phyloP scores from a whole-genome alignment of 345 rosid genomes.

The Noccaea bulbosa region DNA sequence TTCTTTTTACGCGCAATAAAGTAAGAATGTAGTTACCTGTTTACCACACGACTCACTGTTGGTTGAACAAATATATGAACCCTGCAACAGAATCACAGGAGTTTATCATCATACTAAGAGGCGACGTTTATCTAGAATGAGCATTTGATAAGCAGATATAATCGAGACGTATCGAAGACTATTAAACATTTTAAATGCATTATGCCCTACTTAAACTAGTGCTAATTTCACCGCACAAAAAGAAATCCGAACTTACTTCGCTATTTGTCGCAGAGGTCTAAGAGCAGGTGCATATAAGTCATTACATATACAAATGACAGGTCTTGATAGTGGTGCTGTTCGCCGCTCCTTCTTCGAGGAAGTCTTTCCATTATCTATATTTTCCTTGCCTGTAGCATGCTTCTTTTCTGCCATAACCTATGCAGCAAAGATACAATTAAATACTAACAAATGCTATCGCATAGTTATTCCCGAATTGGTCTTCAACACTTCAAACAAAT shows the following conservation, averaged over 20 bases:
- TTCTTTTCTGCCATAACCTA: slow-evolving; percentile 83
- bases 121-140: slow-evolving; percentile 21
- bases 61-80: slow-evolving; percentile 93
- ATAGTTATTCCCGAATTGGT: slow-evolving; percentile 9
- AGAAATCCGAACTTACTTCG: slow-evolving; percentile 65
- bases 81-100: slow-evolving; percentile 55
- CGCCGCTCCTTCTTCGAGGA: slow-evolving; percentile 64
- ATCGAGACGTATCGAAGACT: background rate
- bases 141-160: slow-evolving; percentile 31
- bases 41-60: slow-evolving; percentile 81
- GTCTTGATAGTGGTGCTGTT: slow-evolving; percentile 71
- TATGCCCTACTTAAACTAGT: slow-evolving; percentile 2
- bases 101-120: slow-evolving; percentile 29
- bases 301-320: slow-evolving; percentile 82
- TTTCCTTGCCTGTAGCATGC: slow-evolving; percentile 62
- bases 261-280: slow-evolving; percentile 90
- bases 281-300: slow-evolving; percentile 92
- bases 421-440: slow-evolving; percentile 23
- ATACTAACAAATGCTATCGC: slow-evolving; percentile 14
- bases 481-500: slow-evolving; percentile 12
- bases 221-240: slow-evolving; percentile 11
- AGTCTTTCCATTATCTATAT: slow-evolving; percentile 53
- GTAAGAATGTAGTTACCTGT: slow-evolving; percentile 61
- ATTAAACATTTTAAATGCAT: slow-evolving; percentile 17
- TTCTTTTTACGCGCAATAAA: background rate